Evolutionary conservation across 179 eudicot genomes (phyloP).

Genomic region (Heliamphora pulchella): DNA sequence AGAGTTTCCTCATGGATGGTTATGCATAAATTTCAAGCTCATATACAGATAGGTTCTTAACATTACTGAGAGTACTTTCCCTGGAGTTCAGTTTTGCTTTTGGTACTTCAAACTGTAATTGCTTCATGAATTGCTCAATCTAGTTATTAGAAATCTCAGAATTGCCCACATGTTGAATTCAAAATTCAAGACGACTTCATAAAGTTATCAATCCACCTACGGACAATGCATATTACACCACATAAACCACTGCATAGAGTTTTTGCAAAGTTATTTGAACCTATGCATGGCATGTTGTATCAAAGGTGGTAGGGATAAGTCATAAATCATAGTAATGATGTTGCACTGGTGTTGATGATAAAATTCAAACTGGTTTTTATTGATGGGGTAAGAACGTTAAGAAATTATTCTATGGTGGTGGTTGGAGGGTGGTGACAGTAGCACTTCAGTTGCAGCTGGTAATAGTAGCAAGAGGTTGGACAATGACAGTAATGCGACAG

Average conservation of each 20-base stretch:
- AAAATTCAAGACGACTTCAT: background rate
- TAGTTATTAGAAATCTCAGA: background rate
- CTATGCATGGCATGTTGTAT: background rate
- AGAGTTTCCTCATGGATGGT: conserved; percentile 5
- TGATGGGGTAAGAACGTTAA: background rate
- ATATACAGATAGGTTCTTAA: background rate
- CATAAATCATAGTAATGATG: background rate
- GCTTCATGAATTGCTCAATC: background rate
- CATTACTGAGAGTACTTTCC: background rate
- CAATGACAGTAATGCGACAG: no score
- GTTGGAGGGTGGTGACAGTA: background rate
- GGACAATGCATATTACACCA: no score
- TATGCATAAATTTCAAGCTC: background rate
- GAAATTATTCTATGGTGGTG: background rate
- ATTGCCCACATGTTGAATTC: background rate
- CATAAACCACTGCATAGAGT: no score
- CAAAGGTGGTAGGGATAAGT: background rate
- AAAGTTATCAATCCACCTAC: no score
- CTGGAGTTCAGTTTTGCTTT: background rate
- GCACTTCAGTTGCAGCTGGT: background rate
- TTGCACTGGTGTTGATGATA: background rate
- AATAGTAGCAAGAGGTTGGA: no score
- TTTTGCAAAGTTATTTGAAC: no score
- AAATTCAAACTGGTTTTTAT: background rate
- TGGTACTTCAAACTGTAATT: background rate